Conservation (phyloP, 2,329 filamentous ascomycete species). For the Aaosphaeria arxii region DNA sequence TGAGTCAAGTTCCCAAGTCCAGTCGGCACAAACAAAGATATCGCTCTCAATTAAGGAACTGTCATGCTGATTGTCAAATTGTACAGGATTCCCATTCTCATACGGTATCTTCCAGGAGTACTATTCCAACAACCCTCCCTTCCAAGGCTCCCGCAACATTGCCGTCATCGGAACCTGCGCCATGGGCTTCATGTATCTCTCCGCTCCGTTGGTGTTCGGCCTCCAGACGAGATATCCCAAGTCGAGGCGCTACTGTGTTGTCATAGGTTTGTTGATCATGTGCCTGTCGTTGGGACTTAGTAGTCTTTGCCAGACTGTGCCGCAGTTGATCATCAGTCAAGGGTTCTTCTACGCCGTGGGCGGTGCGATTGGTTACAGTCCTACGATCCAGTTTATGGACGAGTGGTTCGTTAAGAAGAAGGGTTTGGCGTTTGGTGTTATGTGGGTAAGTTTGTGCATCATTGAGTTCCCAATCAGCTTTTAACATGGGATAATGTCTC, state of each 20-base stretch:
- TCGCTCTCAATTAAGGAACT: neutral
- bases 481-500: neutral
- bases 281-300: constrained; percentile 33
- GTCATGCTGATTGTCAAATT: constrained; percentile 3
- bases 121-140: constrained; percentile 27
- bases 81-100: constrained; percentile 61
- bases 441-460: constrained; percentile 50
- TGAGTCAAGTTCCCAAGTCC: constrained; percentile 4
- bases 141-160: constrained; percentile 28
- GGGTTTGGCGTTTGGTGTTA: constrained; percentile 61
- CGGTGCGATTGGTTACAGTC: constrained; percentile 54
- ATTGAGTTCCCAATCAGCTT: neutral
- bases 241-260: constrained; percentile 24
- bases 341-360: constrained; percentile 61
- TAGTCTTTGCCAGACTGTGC: constrained; percentile 53
- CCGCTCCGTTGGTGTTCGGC: constrained; percentile 39
- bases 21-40: neutral
- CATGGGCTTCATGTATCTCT: constrained; percentile 51
- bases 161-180: constrained; percentile 62
- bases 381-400: constrained; percentile 58
- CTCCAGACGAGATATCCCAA: constrained; percentile 32
- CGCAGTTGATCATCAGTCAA: constrained; percentile 58
- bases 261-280: constrained; percentile 36
- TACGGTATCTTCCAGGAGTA: constrained; percentile 59
- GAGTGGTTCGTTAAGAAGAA: constrained; percentile 61